Evolutionary conservation across 495 filamentous ascomycete species (phyloP), one percentile per base, ranked within the genome.

Genomic region (Penicillium tannophilum): DNA sequence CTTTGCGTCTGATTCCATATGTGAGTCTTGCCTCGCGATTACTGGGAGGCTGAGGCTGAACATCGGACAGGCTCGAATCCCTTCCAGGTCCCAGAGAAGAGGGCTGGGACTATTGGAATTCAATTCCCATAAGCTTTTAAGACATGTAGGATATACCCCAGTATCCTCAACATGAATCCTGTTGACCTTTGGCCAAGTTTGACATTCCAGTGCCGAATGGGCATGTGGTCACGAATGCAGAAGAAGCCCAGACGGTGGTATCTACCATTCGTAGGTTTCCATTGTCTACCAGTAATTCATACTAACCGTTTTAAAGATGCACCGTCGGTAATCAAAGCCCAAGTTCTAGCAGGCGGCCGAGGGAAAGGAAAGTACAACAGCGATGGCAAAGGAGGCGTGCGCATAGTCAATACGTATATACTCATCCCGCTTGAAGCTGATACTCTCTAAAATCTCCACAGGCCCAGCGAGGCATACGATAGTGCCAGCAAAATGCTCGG

Each of bases 401-500:
- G 68, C 7, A 64, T 72, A 2, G 70, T 72, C 5, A 54, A 60
- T 1, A 63, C 64, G 71, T 72, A 5, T 60, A 63, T 50, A 16
- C 10, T 9, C 41, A 16, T 23, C 9, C 41, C 26, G 19, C 30
- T 24, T 45, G 42, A 58, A 33, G 56, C 10, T 9, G 9, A 14
- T 10, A 36, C 12, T 36, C 7, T 12, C 12, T 36, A 14, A 9
- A 0, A 2, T 16, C 2, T 23, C 20, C 20, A 3, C 20, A 72
- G 72, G 19, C 65, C 68, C 4, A 59, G 26, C 24, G 70, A 74
- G 44, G 72, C 70, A 0, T 71, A 62, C 46, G 54, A 71, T 36
- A 68, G 61, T 28, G 70, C 72, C n/a, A 60, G 64, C 6, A 59
- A 70, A 2, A 75, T 75, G 72, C 63, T 75, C n/a, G 69, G 67